Conservation (phyloP, 2,329 filamentous ascomycete genomes). For the Ampelomyces quisqualis region DNA sequence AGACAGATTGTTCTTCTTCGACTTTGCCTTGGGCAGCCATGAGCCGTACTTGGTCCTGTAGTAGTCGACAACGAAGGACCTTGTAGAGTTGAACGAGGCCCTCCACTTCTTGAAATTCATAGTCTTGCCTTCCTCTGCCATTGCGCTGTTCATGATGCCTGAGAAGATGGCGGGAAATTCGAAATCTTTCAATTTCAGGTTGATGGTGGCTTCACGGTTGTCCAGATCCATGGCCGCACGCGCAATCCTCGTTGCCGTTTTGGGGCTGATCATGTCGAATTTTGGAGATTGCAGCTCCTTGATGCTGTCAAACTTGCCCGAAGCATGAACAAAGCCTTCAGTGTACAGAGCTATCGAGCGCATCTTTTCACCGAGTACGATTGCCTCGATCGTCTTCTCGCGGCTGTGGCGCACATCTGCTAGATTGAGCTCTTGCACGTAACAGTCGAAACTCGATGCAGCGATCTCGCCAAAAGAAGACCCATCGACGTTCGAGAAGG, state of each 20-base stretch:
- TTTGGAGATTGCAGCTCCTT: constrained; percentile 69
- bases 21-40: constrained; percentile 88
- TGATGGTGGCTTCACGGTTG: constrained; percentile 68
- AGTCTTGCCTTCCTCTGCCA: constrained; percentile 70
- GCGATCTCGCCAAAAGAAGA: constrained; percentile 65
- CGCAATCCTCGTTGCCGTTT: constrained; percentile 77
- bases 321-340: constrained; percentile 87
- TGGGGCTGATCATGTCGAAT: constrained; percentile 66
- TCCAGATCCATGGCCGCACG: constrained; percentile 78
- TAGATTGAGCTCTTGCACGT: constrained; percentile 73
- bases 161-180: constrained; percentile 89
- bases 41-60: constrained; percentile 69
- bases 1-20: constrained; percentile 86
- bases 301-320: constrained; percentile 76
- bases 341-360: constrained; percentile 79
- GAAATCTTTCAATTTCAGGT: constrained; percentile 76
- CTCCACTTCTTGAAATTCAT: constrained; percentile 86
- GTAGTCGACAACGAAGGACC: constrained; percentile 69
- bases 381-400: constrained; percentile 84
- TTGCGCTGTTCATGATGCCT: constrained; percentile 82
- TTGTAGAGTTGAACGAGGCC: constrained; percentile 70
- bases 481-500: constrained; percentile 62
- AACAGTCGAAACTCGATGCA: constrained; percentile 67
- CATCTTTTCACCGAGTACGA: constrained; percentile 88
- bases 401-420: constrained; percentile 78